Base-by-base conservation (phyloP, 768 basidiomycete genomes). In the Mycena vulgaris region DNA sequence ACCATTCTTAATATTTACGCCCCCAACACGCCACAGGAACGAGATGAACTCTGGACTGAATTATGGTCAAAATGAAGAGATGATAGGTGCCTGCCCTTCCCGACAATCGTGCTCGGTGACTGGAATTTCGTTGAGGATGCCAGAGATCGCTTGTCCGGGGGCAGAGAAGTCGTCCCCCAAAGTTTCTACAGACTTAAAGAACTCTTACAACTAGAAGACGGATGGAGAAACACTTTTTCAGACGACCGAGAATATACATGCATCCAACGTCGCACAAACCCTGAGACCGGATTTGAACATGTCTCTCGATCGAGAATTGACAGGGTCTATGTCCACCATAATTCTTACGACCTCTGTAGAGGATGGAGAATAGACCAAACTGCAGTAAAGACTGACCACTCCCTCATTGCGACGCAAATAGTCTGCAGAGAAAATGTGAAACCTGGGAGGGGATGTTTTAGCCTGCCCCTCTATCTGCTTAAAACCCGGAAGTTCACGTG, bases 81-180 rank as follows among this genome's bases (percentile, higher is more conserved):
- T n/a, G 42, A 66, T 28, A 30, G 8, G 11, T 10, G 21, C 30
- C 19, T 57, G 23, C 64, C 64, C 1, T 27, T 66, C 23, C 64
- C 64, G 10, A 39, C 37, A 5, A 42, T 57, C 5, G 16, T 79
- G 9, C 42, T 77, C 0, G 77, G 78, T 0, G 78, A 81, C 49
- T 78, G 80, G 45, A 81, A 81, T 60, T 14, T 79, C 0, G 68
- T 74, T 0, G 75, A 80, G 30, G 78, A 79, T 14, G 1, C 55
- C 0, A 19, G 77, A 0, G 79, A 78, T 42, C 30, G 75, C 0
- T n/a, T 68, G 0, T 77, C 77, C 0, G 42, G 28, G 0, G 23
- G 23, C 10, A 13, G 21, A 27, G 52, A 5, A 6, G 5, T 8
- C 7, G 30, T 56, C 33, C 63, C 63, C 4, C 11, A 10, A 2